These are phyloP conservation scores for Suillus tomentosus DNA, from an alignment of 768 basidiomycete genomes.

Conservation along the genomic window DNA sequence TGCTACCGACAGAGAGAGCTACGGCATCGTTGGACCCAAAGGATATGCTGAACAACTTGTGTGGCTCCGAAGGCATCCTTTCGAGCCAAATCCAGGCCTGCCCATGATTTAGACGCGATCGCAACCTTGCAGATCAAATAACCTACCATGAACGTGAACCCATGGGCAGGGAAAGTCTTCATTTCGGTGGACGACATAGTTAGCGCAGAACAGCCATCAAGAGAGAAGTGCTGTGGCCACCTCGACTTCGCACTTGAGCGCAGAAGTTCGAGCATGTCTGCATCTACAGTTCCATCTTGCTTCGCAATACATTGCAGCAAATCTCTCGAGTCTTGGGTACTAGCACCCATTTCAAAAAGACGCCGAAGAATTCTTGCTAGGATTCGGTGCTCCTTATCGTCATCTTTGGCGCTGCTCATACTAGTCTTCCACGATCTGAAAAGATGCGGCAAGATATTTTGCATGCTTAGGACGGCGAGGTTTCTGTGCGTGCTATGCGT, in stretches of 20 bases:
- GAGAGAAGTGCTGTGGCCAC: slow-evolving; percentile 79
- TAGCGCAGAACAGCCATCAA: slow-evolving; percentile 58
- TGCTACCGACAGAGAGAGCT: slow-evolving; percentile 49
- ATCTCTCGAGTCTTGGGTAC: slow-evolving; percentile 58
- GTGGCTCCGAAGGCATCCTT: slow-evolving; percentile 37
- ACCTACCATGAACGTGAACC: slow-evolving; percentile 73
- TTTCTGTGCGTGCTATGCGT: slow-evolving; percentile 66
- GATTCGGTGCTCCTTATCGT: slow-evolving; percentile 50
- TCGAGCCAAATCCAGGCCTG: slow-evolving; percentile 56
- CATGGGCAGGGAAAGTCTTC: slow-evolving; percentile 57
- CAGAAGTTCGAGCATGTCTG: slow-evolving; percentile 69
- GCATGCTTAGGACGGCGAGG: slow-evolving; percentile 62
- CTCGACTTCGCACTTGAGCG: slow-evolving; percentile 70
- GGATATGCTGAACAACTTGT: slow-evolving; percentile 40
- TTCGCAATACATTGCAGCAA: slow-evolving; percentile 63
- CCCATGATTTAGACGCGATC: not conserved
- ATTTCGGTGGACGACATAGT: slow-evolving; percentile 48
- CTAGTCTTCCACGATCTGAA: slow-evolving; percentile 38
- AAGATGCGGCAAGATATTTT: slow-evolving; percentile 53
- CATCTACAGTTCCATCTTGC: slow-evolving; percentile 53
- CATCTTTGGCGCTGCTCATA: slow-evolving; percentile 28
- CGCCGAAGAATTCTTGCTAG: slow-evolving; percentile 64
- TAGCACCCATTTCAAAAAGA: slow-evolving; percentile 76
- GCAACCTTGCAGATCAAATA: not conserved
- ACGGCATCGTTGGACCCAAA: slow-evolving; percentile 37